Percentiles rank a stretch among this genome's conserved stretches.
Evolutionary conservation across 495 filamentous ascomycete genomes (phyloP).

Genomic region (Xeromyces bisporus): DNA sequence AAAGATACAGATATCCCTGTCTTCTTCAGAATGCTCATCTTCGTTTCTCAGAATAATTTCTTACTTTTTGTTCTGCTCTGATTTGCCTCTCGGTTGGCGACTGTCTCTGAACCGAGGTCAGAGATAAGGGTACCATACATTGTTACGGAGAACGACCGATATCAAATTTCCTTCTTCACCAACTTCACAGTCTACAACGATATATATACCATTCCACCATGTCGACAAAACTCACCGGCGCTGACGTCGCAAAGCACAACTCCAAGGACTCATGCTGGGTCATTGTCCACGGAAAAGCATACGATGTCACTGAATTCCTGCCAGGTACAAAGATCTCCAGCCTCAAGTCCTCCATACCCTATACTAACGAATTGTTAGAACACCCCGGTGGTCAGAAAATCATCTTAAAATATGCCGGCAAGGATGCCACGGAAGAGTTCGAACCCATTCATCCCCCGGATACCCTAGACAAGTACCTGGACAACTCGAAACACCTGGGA

Average conservation of each 20-base stretch:
- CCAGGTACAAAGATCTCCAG: conserved; percentile 26
- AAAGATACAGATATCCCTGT: too few relatives aligned
- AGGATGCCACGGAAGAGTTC: conserved; percentile 74
- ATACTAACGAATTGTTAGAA: conserved; percentile 22
- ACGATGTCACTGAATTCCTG: conserved; percentile 83
- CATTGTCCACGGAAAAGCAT: conserved; percentile 79
- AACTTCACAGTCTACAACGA: background rate
- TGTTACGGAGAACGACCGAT: too few relatives aligned
- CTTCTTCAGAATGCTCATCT: too few relatives aligned
- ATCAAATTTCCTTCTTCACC: conserved; percentile 1
- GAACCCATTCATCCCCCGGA: conserved; percentile 91
- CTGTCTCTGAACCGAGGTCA: too few relatives aligned
- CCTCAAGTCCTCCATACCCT: background rate
- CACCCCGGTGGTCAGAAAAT: conserved; percentile 78
- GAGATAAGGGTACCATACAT: too few relatives aligned
- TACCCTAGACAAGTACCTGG: conserved; percentile 56
- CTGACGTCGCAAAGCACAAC: conserved; percentile 66
- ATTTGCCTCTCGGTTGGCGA: too few relatives aligned
- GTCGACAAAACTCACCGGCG: conserved; percentile 51
- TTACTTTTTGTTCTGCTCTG: too few relatives aligned
- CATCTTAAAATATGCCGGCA: conserved; percentile 67
- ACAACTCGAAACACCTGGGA: conserved; percentile 76
- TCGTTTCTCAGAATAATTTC: too few relatives aligned
- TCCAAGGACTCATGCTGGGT: conserved; percentile 67
- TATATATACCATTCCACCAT: too few relatives aligned